Conservation (phyloP, 1,284 basidiomycete species). For the Tylopilus orsonianus region DNA sequence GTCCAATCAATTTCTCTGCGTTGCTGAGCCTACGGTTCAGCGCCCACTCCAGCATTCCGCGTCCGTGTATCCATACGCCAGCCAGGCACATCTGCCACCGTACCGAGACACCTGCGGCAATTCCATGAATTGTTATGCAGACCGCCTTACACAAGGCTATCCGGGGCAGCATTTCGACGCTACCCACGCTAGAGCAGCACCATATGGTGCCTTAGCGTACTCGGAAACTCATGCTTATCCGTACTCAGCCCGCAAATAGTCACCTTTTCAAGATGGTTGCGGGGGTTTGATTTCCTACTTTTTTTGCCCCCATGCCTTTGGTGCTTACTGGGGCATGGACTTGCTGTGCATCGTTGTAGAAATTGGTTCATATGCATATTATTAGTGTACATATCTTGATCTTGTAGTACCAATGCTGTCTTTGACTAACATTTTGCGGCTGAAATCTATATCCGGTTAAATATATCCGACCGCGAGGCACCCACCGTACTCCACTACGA, state of each 20-base stretch:
- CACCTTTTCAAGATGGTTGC: neutral
- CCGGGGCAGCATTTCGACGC: constrained; percentile 12
- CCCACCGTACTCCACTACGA: neutral
- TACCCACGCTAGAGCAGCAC: constrained; percentile 8
- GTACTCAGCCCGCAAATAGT: constrained; percentile 13
- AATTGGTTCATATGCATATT: constrained; percentile 10
- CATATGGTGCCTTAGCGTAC: constrained; percentile 17
- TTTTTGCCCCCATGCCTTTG: constrained; percentile 8
- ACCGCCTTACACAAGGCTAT: constrained; percentile 16
- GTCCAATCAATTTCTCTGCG: constrained; percentile 26
- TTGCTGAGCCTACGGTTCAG: constrained; percentile 11
- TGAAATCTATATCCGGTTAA: neutral
- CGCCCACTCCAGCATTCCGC: constrained; percentile 4
- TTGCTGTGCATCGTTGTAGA: constrained; percentile 2
- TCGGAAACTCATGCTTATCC: constrained; percentile 17
- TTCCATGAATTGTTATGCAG: constrained; percentile 11
- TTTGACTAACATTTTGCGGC: neutral
- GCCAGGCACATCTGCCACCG: constrained; percentile 10
- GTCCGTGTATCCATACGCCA: constrained; percentile 6
- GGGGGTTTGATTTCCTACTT: constrained; percentile 1
- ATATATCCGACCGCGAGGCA: neutral
- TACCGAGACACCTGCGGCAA: constrained; percentile 18
- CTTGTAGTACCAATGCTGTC: constrained; percentile 1
- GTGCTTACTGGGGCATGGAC: constrained; percentile 16
- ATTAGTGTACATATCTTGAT: constrained; percentile 12